Conservation (phyloP, 164 flowering plant species). For the Piper longum region DNA sequence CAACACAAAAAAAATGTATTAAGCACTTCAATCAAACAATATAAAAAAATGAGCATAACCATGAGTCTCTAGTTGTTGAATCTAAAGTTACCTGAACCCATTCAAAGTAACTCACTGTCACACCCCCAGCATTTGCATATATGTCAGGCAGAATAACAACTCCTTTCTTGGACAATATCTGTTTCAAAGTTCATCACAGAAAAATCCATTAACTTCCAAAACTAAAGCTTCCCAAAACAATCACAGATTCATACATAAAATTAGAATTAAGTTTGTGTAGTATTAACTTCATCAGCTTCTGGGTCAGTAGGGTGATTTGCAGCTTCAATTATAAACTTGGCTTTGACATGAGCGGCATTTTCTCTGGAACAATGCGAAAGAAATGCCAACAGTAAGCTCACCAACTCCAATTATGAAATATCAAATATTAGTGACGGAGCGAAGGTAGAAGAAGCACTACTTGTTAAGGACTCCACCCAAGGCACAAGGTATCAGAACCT, state of each 20-base stretch:
- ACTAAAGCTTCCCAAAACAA: background rate
- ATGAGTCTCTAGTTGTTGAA: background rate
- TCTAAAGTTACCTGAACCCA: slow-evolving; percentile 53
- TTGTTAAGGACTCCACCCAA: slow-evolving; percentile 71
- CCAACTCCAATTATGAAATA: background rate
- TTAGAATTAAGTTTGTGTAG: background rate
- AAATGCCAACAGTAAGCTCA: no score
- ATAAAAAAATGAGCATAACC: background rate
- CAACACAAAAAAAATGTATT: no score
- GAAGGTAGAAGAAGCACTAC: slow-evolving; percentile 17
- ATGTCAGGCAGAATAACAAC: slow-evolving; percentile 60
- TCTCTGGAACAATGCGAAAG: slow-evolving; percentile 25
- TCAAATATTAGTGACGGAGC: background rate
- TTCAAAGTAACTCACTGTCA: slow-evolving; percentile 30
- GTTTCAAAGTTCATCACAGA: background rate
- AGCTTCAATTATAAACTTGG: slow-evolving; percentile 64
- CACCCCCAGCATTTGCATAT: slow-evolving; percentile 75
- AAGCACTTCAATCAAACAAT: background rate
- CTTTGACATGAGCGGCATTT: slow-evolving; percentile 61
- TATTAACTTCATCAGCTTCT: slow-evolving; percentile 65
- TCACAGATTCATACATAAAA: no score
- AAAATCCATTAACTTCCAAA: background rate
- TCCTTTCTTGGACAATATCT: slow-evolving; percentile 55
- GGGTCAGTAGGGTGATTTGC: slow-evolving; percentile 86
- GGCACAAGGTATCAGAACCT: slow-evolving; percentile 80